Base-by-base conservation (phyloP, 495 filamentous ascomycete genomes). In the Penicillium mononematosum region DNA sequence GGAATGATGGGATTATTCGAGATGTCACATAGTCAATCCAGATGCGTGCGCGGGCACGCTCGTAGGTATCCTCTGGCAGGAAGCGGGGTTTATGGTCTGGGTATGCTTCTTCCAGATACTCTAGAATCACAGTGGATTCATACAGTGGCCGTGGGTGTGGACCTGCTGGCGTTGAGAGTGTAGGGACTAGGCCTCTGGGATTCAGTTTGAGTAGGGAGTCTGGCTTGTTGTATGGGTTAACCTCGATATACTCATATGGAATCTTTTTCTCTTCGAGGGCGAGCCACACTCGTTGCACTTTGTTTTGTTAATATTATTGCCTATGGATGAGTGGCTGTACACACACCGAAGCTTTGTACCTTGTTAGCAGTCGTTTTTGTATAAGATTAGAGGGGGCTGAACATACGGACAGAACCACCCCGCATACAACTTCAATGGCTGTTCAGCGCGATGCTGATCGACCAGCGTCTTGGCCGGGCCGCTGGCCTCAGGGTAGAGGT, bases 71-170 rank as follows among this genome's bases (percentile, higher is more conserved):
- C 19, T 66, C 45, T 2, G 84, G 85, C 17, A 88, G 69, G 19
- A 90, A 69, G 17, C 60, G 65, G 10, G 75, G 66, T 1, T 51
- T 51, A 56, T 81, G 68, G 3, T 71, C 51, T n/a, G 75, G 73
- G 59, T 84, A 89, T 1, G 79, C 79, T 57, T 90, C 86, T 59
- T 91, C 84, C 4, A 90, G 76, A 59, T 88, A 90, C 61, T 88
- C 85, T 68, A 83, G 83, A 20, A 90, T 73, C 16, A 89, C 78
- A 12, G 74, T 81, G 57, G 82, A 86, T 65, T 90, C 84, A 62
- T 88, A 90, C 14, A 89, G 72, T 9, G 84, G 81, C 60, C 49
- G 46, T 73, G 65, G 61, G 72, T 43, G n/a, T n/a, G 45, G 39
- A 3, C 56, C 32, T 17, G 64, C 38, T 19, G 65, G 68, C 9